Conservation (phyloP, 495 filamentous ascomycete genomes). For the Clavariopsis aquatica region DNA sequence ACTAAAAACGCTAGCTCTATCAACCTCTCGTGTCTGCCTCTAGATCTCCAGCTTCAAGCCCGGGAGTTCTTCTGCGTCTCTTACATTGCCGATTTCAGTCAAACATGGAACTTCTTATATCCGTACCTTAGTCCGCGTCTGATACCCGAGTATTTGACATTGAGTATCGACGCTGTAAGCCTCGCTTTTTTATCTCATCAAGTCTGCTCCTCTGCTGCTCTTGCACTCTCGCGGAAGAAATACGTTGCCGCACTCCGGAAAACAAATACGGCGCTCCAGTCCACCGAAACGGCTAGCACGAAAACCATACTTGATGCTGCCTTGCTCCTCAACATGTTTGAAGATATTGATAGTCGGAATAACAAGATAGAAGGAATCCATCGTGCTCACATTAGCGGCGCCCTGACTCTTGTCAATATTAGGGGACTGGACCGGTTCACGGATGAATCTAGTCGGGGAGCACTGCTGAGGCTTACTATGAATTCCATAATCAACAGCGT, state of each 20-base stretch:
- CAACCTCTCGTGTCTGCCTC: background rate
- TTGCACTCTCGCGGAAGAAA: constrained; percentile 9
- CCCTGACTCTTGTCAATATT: constrained; percentile 41
- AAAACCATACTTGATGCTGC: constrained; percentile 13
- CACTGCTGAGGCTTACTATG: constrained; percentile 34
- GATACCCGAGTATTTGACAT: constrained; percentile 15
- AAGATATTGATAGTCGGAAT: constrained; percentile 17
- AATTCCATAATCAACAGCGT: constrained; percentile 40
- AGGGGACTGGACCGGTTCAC: constrained; percentile 31
- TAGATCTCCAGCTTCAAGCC: constrained; percentile 20
- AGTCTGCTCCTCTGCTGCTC: constrained; percentile 20
- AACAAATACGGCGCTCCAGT: constrained; percentile 12
- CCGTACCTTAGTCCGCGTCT: constrained; percentile 9
- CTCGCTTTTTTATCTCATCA: constrained; percentile 30
- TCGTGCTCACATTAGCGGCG: constrained; percentile 40
- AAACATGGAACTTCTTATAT: constrained; percentile 28
- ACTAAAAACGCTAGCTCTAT: background rate
- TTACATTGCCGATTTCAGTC: constrained; percentile 22
- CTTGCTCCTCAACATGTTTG: constrained; percentile 29
- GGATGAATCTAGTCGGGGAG: constrained; percentile 17
- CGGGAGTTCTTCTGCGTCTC: constrained; percentile 28
- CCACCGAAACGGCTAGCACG: background rate
- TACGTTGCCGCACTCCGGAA: constrained; percentile 30
- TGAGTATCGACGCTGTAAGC: constrained; percentile 35
- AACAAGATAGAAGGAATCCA: background rate